Conservation (phyloP, 2,329 filamentous ascomycete genomes). For the Coleophoma cylindrospora region DNA sequence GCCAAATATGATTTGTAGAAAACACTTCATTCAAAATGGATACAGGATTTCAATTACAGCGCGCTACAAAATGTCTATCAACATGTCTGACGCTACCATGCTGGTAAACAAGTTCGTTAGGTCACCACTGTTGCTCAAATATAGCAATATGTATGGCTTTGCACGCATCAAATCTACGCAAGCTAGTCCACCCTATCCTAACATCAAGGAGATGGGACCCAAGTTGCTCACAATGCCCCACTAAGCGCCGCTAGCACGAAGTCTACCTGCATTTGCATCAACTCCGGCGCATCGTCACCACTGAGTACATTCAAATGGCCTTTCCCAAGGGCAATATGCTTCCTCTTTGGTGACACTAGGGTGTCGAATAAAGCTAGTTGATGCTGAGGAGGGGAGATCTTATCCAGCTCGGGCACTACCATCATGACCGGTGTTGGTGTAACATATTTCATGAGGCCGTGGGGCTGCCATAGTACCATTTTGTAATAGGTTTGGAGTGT, state of each 20-base stretch:
- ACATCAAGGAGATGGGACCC: no score
- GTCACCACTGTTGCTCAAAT: no score
- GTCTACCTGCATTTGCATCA: conserved; percentile 6
- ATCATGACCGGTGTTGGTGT: conserved; percentile 20
- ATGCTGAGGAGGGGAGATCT: conserved; percentile 12
- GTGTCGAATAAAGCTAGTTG: conserved; percentile 17
- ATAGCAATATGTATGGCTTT: no score
- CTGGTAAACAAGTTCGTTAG: no score
- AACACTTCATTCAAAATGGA: no score
- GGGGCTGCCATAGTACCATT: conserved; percentile 18
- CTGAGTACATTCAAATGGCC: conserved; percentile 22
- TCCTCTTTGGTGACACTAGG: conserved; percentile 17
- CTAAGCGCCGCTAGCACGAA: not conserved
- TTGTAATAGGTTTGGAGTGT: conserved; percentile 28
- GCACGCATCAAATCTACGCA: no score
- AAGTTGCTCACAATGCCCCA: not conserved
- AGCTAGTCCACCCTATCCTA: no score
- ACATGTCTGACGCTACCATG: no score
- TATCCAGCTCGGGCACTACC: conserved; percentile 22
- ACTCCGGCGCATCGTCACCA: conserved; percentile 14
- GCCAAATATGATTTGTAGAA: no score
- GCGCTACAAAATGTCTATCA: no score
- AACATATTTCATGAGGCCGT: conserved; percentile 12
- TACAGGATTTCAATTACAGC: no score
- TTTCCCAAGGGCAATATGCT: conserved; percentile 16